Evolutionary conservation across 2,329 filamentous ascomycete genomes (phyloP).

Genomic region (Fusarium verticillioides): DNA sequence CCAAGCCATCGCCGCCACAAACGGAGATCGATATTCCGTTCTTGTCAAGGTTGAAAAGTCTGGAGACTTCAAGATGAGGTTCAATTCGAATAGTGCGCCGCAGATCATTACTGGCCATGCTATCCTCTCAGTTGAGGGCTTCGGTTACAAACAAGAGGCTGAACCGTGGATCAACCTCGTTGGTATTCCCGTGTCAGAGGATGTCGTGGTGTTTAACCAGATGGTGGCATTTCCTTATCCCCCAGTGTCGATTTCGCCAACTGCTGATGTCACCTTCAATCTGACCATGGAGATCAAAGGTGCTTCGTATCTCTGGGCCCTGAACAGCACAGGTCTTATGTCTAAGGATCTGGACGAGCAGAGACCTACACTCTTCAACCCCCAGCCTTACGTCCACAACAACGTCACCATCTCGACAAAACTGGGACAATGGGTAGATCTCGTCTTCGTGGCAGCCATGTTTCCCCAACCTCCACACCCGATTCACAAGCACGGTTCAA

Average conservation of each 20-base stretch:
- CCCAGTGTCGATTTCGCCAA: conserved; percentile 53
- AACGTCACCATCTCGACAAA: conserved; percentile 62
- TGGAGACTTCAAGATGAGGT: conserved; percentile 65
- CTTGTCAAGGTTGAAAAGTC: conserved; percentile 58
- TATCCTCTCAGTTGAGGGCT: conserved; percentile 54
- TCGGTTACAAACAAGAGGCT: conserved; percentile 40
- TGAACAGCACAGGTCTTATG: conserved; percentile 59
- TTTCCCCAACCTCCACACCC: conserved; percentile 64
- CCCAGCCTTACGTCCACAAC: conserved; percentile 46
- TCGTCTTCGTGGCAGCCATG: conserved; percentile 60
- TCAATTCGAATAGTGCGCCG: conserved; percentile 58
- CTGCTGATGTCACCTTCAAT: conserved; percentile 59
- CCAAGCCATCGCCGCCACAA: conserved; percentile 59
- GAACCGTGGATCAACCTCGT: conserved; percentile 61
- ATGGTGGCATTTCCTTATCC: conserved; percentile 59
- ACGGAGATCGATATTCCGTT: conserved; percentile 64
- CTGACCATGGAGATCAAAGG: conserved; percentile 54
- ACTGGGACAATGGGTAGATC: conserved; percentile 64
- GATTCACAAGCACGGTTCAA: conserved; percentile 73
- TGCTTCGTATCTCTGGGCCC: conserved; percentile 63
- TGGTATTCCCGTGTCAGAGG: conserved; percentile 55
- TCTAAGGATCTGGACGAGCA: conserved; percentile 50
- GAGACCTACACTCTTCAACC: conserved; percentile 59
- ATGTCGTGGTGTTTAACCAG: conserved; percentile 58
- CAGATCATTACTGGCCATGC: conserved; percentile 67